These are phyloP conservation scores for Entomortierella parvispora DNA, from an alignment of 192 early-diverging fungal genomes.

Conservation along the genomic window DNA sequence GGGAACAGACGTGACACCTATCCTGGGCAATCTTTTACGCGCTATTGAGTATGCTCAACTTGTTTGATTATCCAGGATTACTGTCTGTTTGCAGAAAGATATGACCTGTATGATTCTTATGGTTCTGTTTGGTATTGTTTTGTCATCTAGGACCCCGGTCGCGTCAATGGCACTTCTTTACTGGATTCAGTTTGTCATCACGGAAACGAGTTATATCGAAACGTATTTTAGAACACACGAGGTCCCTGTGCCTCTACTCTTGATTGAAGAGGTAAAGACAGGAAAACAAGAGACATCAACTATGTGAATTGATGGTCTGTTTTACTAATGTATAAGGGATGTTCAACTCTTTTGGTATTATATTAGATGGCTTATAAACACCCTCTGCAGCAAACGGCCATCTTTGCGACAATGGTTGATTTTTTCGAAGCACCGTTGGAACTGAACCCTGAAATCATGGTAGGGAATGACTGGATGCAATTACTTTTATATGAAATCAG, in stretches of 20 bases:
- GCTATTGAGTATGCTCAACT: conserved; percentile 55
- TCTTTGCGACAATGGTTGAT: conserved; percentile 71
- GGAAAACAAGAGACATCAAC: neutral
- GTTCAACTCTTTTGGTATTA: neutral
- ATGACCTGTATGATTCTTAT: neutral
- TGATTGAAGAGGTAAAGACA: conserved; percentile 72
- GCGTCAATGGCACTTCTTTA: conserved; percentile 65
- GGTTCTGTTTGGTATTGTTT: neutral
- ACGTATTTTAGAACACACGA: conserved; percentile 75
- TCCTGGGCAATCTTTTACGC: conserved; percentile 50
- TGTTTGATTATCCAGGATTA: neutral
- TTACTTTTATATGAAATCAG: neutral
- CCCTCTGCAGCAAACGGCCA: conserved; percentile 70
- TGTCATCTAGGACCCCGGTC: conserved; percentile 55
- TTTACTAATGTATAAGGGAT: neutral
- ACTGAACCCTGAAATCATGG: conserved; percentile 70
- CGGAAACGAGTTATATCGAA: conserved; percentile 72
- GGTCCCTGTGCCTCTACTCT: conserved; percentile 65
- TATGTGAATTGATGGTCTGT: too few species aligned
- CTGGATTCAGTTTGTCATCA: conserved; percentile 73
- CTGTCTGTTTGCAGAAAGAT: neutral
- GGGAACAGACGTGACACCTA: conserved; percentile 51
- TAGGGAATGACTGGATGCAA: conserved; percentile 19
- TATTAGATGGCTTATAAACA: conserved; percentile 72
- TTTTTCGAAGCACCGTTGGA: conserved; percentile 64